Percentiles rank a stretch among this genome's conserved stretches.
Evolutionary conservation across 2,329 filamentous ascomycete species (phyloP).

Genomic region (Trichoderma afroharzianum): DNA sequence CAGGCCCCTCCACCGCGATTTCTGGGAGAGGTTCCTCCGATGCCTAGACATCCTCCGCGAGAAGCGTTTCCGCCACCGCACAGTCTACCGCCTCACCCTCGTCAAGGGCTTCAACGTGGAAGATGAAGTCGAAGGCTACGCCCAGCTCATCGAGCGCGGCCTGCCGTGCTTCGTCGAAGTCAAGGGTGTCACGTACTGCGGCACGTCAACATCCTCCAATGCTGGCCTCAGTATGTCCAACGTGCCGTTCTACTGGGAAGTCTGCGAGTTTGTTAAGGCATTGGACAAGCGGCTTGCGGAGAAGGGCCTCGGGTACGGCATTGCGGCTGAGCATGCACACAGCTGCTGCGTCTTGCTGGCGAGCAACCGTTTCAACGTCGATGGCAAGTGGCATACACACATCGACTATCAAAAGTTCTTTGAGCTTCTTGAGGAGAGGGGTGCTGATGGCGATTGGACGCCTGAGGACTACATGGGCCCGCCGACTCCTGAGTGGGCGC

Average conservation of each 20-base stretch:
- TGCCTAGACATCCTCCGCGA: constrained; percentile 87
- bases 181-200: constrained; percentile 96
- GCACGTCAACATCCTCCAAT: constrained; percentile 77
- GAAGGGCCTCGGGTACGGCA: constrained; percentile 77
- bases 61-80: constrained; percentile 80
- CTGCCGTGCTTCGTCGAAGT: constrained; percentile 91
- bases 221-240: constrained; percentile 96
- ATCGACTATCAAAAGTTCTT: constrained; percentile 94
- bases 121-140: constrained; percentile 87
- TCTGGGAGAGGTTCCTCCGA: constrained; percentile 91
- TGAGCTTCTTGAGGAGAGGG: constrained; percentile 68
- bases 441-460: constrained; percentile 64
- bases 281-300: constrained; percentile 65
- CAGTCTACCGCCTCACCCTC: constrained; percentile 89
- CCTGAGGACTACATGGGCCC: constrained; percentile 89
- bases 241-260: constrained; percentile 92
- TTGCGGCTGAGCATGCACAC: constrained; percentile 92
- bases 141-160: constrained; percentile 78
- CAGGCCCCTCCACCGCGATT: constrained; percentile 87
- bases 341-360: constrained; percentile 89
- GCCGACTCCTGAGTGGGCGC: constrained; percentile 87
- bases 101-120: constrained; percentile 99
- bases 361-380: constrained; percentile 70
- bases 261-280: constrained; percentile 74
- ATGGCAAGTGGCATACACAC: constrained; percentile 82